Conservation (phyloP, 768 basidiomycete genomes). For the Sarcomyxa edulis region DNA sequence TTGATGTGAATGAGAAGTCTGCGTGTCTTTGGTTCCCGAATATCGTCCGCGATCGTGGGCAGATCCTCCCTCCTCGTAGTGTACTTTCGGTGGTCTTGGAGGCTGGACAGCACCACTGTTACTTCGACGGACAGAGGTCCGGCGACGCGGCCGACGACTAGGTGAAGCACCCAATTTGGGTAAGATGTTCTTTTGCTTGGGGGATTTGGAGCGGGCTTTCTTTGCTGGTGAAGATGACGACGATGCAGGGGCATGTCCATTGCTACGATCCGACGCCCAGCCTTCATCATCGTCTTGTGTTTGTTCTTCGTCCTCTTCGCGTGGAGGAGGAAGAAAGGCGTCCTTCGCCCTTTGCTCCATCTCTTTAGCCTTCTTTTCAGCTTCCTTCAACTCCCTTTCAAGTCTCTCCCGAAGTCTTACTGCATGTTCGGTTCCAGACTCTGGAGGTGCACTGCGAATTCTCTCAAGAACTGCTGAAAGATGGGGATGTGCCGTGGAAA, state of each 20-base stretch:
- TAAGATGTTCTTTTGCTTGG: constrained; percentile 8
- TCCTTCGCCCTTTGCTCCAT: constrained; percentile 11
- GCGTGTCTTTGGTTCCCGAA: background rate
- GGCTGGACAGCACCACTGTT: background rate
- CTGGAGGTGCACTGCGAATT: too few relatives aligned
- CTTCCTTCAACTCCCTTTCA: too few relatives aligned
- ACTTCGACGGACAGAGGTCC: constrained; percentile 6
- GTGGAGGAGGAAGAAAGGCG: constrained; percentile 4
- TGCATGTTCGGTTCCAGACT: too few relatives aligned
- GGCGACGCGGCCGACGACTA: constrained; percentile 3
- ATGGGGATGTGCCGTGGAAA: too few relatives aligned
- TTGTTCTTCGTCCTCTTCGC: constrained; percentile 37
- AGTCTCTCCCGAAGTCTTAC: too few relatives aligned
- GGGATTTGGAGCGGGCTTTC: constrained; percentile 19
- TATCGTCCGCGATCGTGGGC: background rate
- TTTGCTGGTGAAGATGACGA: constrained; percentile 6
- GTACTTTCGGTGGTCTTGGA: too few relatives aligned
- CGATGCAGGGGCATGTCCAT: constrained; percentile 13
- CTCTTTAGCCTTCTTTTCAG: constrained; percentile 11
- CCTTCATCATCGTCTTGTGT: too few relatives aligned
- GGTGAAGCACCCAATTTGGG: constrained; percentile 10
- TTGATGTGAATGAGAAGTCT: background rate
- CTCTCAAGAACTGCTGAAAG: too few relatives aligned
- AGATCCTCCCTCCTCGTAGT: too few relatives aligned
- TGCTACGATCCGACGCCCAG: constrained; percentile 58